Evolutionary conservation across 495 filamentous ascomycete genomes (phyloP).

Genomic region (Astrocystis sublimbata): DNA sequence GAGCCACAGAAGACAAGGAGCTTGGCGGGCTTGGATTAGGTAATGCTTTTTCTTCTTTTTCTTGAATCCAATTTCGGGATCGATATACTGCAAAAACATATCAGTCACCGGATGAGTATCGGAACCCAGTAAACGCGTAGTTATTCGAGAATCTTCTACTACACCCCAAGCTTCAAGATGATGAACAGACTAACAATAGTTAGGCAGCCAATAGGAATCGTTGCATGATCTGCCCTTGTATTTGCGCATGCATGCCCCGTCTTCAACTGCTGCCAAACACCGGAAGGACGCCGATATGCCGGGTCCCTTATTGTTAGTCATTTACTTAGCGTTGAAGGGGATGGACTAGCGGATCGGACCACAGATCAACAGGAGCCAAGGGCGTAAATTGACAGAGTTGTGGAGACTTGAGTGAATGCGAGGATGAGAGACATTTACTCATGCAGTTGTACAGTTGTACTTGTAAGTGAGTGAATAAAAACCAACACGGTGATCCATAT

Average conservation of each 20-base stretch:
- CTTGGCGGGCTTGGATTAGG: background rate
- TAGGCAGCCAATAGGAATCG: background rate
- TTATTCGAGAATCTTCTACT: background rate
- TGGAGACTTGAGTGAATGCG: background rate
- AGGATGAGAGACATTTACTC: too few relatives aligned
- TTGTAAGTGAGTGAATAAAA: too few relatives aligned
- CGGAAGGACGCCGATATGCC: background rate
- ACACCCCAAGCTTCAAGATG: background rate
- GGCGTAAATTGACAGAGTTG: slow-evolving; percentile 6
- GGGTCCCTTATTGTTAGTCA: background rate
- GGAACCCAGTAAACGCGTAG: too few relatives aligned
- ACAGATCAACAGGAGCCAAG: too few relatives aligned
- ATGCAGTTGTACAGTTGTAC: too few relatives aligned
- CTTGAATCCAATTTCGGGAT: too few relatives aligned
- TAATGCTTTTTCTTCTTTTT: too few relatives aligned
- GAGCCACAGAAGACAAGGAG: background rate
- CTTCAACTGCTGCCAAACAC: background rate
- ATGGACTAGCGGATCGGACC: slow-evolving; percentile 6
- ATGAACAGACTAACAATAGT: background rate
- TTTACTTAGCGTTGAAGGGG: background rate
- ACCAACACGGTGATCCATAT: too few relatives aligned
- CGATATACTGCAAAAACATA: background rate
- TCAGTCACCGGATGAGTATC: background rate
- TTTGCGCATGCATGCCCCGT: background rate
- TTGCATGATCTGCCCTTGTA: background rate